Evolutionary conservation across 78 protist genomes (phyloP), one percentile per base, ranked within the genome.

Genomic region (Dictyostelium brefeldianum): DNA sequence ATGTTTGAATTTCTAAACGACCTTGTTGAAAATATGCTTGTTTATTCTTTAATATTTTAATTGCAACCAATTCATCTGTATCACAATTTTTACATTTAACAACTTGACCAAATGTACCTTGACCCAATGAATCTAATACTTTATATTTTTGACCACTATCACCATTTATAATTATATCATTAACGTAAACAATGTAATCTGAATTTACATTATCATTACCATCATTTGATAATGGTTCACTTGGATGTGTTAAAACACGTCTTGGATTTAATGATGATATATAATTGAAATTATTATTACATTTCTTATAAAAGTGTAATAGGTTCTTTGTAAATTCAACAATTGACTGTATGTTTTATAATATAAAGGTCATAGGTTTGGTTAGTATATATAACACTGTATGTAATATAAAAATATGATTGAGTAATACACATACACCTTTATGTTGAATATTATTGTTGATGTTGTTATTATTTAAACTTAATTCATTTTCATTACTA

Each of bases 101-200:
- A 36, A 91, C 95, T 50, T 91, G 98, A 8, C 99, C 99, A 91
- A 98, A 98, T 47, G 98, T 82, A 14, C 99, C 99, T 89, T 96
- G 97, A 10, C 99, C 99, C 12, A 98, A 62, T 56, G 91, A 48
- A 48, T 64, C 94, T 48, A 31, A 17, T 3, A 97, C 95, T 22
- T 25, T 48, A 83, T 96, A 98, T 20, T 97, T 71, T 48, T 85
- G 91, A 43, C 73, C 75, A 51, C 22, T 65, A 5, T 69, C 54
- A 15, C 80, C 53, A 3, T 82, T 89, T 29, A 22, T 10, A 83
- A 91, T 80, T 4, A 91, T 81, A 56, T 91, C 95, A 70, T 73
- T 81, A 43, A 91, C 95, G 74, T 91, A 91, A 17, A 91, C 77
- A 53, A 91, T 91, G 36, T 74, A 91, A 57, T 91, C 95, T 4